Evolutionary conservation across 345 rosid genomes (phyloP).

Genomic region (Murraya koenigii): DNA sequence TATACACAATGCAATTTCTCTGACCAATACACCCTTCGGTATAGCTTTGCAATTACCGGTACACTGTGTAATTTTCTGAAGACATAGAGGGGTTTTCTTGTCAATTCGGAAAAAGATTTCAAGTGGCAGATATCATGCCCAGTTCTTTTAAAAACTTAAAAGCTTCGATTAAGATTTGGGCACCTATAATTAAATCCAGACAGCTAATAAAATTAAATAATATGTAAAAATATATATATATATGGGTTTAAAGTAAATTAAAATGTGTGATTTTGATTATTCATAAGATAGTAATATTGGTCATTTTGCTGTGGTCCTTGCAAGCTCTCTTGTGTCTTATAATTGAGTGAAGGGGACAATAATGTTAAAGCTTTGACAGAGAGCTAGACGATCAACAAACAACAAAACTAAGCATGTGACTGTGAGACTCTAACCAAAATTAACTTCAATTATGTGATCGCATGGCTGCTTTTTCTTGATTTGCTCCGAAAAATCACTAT

Average conservation of each 20-base stretch:
- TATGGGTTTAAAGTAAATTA: background rate
- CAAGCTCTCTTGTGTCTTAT: slow-evolving; percentile 5
- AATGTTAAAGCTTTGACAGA: slow-evolving; percentile 14
- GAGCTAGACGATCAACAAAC: slow-evolving; percentile 12
- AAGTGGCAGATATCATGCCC: slow-evolving; percentile 27
- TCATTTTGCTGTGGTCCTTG: background rate
- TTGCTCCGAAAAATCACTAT: background rate
- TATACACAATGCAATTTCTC: background rate
- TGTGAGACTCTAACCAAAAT: background rate
- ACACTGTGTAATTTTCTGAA: background rate
- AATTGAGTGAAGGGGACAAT: slow-evolving; percentile 36
- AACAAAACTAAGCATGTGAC: slow-evolving; percentile 25
- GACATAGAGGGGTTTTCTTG: slow-evolving; percentile 11
- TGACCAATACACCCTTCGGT: slow-evolving; percentile 25
- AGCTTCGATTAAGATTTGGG: slow-evolving; percentile 37
- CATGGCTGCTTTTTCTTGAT: background rate
- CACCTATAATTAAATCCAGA: slow-evolving; percentile 35
- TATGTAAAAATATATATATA: background rate
- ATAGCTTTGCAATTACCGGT: background rate
- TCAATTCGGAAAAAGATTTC: background rate
- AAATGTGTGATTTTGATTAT: slow-evolving; percentile 5
- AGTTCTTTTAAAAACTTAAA: slow-evolving; percentile 25
- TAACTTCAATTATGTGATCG: background rate
- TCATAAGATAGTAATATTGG: background rate
- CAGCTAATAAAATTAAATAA: slow-evolving; percentile 31